These are phyloP conservation scores for Chrysoporthe cubensis DNA, from an alignment of 2,329 filamentous ascomycete species.

Conservation along the genomic window DNA sequence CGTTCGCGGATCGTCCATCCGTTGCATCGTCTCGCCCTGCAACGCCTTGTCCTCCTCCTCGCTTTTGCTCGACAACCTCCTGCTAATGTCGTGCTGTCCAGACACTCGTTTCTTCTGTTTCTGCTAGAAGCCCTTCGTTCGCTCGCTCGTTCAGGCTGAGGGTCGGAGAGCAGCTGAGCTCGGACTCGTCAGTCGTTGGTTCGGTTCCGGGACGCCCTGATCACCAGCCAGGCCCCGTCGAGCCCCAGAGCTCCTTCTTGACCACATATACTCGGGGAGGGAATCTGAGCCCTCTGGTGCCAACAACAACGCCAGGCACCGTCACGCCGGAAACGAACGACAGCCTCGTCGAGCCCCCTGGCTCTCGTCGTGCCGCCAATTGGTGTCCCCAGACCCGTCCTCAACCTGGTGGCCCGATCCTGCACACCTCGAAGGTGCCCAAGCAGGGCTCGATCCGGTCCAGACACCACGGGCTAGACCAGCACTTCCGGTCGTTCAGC, in stretches of 20 bases:
- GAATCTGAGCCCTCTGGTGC: background rate
- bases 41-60: background rate
- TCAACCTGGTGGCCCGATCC: background rate
- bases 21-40: background rate
- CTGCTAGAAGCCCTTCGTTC: conserved; percentile 4
- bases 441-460: background rate
- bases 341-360: background rate
- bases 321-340: background rate
- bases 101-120: conserved; percentile 6
- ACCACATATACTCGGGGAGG: background rate
- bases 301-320: background rate
- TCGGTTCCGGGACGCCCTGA: background rate
- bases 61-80: background rate
- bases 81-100: background rate
- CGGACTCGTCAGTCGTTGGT: background rate
- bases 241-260: background rate
- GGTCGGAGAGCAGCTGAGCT: background rate
- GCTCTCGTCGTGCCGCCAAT: background rate
- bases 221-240: background rate
- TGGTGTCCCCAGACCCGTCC: conserved; percentile 10
- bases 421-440: background rate
- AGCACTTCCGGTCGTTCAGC: conserved; percentile 7
- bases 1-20: background rate
- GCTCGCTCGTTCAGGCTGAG: background rate
- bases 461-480: background rate